Percentiles rank a stretch among this genome's conserved stretches.
These are phyloP conservation scores for Gastrolobium villosum DNA, from an alignment of 306 rosid genomes.

Conservation along the genomic window DNA sequence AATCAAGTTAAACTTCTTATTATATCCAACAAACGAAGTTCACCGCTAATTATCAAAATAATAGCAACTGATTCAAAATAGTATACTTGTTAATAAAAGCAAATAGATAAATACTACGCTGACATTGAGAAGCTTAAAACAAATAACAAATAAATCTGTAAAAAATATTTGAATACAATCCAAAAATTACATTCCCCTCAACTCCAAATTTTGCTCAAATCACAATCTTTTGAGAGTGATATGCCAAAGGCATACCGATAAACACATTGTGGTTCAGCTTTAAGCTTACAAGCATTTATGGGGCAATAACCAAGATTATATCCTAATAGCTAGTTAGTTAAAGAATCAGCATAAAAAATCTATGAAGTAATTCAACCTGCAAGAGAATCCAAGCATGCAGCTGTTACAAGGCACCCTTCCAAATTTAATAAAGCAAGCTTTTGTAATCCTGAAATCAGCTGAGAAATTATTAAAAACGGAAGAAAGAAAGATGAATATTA, in stretches of 20 bases:
- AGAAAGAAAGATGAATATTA: background rate
- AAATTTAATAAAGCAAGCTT: constrained; percentile 81
- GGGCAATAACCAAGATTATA: constrained; percentile 5
- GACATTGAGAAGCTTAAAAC: background rate
- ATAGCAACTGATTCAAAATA: constrained; percentile 33
- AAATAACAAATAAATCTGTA: no score
- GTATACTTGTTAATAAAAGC: no score
- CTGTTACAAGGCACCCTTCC: constrained; percentile 93
- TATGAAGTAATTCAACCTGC: constrained; percentile 68
- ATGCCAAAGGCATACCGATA: constrained; percentile 34
- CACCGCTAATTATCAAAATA: background rate
- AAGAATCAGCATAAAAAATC: constrained; percentile 3
- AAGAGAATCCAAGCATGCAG: constrained; percentile 84
- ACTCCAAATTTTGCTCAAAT: background rate
- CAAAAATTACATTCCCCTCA: background rate
- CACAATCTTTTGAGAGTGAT: constrained; percentile 19
- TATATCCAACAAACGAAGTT: constrained; percentile 9
- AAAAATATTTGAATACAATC: background rate
- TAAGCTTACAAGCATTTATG: constrained; percentile 7
- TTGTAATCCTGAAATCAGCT: constrained; percentile 64
- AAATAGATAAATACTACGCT: no score
- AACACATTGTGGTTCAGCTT: constrained; percentile 15
- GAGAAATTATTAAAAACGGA: constrained; percentile 36
- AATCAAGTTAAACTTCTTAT: background rate
- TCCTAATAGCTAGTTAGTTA: background rate